Evolutionary conservation across 176 grass and related monocot genomes (phyloP).

Genomic region (Triticum dicoccoides): DNA sequence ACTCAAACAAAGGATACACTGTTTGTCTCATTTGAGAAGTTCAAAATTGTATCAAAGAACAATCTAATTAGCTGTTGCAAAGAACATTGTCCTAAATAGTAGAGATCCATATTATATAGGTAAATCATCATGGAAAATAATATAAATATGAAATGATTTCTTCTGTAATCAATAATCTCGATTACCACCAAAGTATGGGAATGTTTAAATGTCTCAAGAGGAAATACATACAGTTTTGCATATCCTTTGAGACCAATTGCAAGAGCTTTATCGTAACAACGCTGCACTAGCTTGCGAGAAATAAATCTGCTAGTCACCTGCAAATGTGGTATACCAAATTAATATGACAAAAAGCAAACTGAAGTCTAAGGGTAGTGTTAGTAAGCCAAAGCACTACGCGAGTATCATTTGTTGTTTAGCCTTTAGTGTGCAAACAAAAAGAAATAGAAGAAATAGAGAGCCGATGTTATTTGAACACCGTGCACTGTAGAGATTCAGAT

Average conservation of each 20-base stretch:
- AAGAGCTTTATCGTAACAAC: constrained; percentile 80
- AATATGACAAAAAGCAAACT: neutral
- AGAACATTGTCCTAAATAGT: neutral
- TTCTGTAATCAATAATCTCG: constrained; percentile 3
- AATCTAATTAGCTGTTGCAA: neutral
- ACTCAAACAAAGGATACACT: neutral
- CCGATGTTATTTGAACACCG: neutral
- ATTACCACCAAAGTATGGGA: neutral
- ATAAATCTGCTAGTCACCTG: constrained; percentile 92
- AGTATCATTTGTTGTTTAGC: constrained; percentile 4
- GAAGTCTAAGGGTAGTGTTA: neutral
- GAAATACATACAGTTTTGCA: constrained; percentile 81
- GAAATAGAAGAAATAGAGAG: neutral
- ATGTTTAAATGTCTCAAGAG: neutral
- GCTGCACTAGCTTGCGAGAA: constrained; percentile 80
- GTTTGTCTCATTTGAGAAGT: neutral
- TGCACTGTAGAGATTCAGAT: neutral
- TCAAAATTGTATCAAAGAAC: neutral
- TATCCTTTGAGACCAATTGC: constrained; percentile 95
- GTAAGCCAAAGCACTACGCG: neutral
- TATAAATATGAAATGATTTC: neutral
- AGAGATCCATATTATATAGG: neutral
- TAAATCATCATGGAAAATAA: constrained; percentile 6
- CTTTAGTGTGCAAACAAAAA: neutral
- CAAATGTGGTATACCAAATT: constrained; percentile 37